Percentiles rank a stretch among this genome's conserved stretches.
These are phyloP conservation scores for Mallotus japonicus DNA, from an alignment of 441 rosid genomes.

Conservation along the genomic window DNA sequence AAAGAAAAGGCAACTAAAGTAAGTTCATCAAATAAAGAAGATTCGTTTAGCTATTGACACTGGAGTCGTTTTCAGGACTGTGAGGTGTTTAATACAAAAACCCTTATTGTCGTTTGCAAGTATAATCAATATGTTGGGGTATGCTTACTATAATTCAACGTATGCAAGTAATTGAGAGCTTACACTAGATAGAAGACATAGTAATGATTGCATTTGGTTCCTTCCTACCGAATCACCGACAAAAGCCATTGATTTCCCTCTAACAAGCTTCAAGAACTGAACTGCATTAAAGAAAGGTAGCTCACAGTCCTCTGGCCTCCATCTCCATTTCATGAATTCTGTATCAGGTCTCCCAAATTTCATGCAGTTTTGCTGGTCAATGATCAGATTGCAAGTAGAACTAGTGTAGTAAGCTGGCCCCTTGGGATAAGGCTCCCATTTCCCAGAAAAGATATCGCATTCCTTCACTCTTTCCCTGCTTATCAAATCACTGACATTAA, in stretches of 20 bases:
- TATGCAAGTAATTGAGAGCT: slow-evolving; percentile 15
- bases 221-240: slow-evolving; percentile 82
- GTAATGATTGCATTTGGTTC: slow-evolving; percentile 76
- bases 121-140: not conserved
- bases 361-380: slow-evolving; percentile 77
- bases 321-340: slow-evolving; percentile 72
- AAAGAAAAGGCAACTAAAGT: slow-evolving; percentile 14
- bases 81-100: too few species aligned
- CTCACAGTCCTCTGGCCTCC: slow-evolving; percentile 70
- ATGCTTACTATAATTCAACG: not conserved
- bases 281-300: slow-evolving; percentile 55
- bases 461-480: slow-evolving; percentile 23
- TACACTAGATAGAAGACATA: slow-evolving; percentile 72
- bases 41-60: not conserved
- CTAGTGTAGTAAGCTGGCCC: slow-evolving; percentile 61
- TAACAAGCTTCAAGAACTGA: slow-evolving; percentile 61
- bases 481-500: slow-evolving; percentile 9
- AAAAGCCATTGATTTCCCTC: slow-evolving; percentile 71
- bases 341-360: slow-evolving; percentile 67
- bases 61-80: too few species aligned
- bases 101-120: too few species aligned
- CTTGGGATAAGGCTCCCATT: slow-evolving; percentile 53
- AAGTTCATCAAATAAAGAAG: not conserved
- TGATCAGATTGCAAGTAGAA: slow-evolving; percentile 50
- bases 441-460: slow-evolving; percentile 60